These are phyloP conservation scores for Mycena rosella DNA, from an alignment of 768 basidiomycete genomes.

Conservation along the genomic window DNA sequence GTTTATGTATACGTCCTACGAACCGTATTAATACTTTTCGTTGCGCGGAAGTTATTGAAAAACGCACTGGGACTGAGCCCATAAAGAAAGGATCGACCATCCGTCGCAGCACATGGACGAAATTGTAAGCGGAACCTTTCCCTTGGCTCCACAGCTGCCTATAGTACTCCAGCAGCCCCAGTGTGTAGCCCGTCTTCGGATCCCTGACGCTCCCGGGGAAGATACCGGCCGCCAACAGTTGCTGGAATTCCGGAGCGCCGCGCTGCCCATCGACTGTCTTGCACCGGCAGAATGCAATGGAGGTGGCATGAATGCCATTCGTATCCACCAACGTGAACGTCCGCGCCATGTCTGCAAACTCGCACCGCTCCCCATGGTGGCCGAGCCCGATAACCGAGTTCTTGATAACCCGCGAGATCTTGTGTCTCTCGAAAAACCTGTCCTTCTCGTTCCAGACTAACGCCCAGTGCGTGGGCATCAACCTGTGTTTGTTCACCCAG, in stretches of 20 bases:
- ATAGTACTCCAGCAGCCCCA: conserved; percentile 21
- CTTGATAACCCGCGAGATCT: conserved; percentile 19
- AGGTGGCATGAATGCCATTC: conserved; percentile 32
- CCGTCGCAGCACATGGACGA: no score
- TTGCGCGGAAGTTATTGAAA: no score
- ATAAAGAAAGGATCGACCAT: no score
- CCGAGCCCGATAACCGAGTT: conserved; percentile 1
- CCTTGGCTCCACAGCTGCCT: conserved; percentile 16
- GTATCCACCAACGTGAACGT: conserved; percentile 26
- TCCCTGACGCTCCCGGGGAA: conserved; percentile 25
- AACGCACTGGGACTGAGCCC: no score
- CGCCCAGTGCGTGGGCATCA: conserved; percentile 25
- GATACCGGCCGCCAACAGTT: conserved; percentile 15
- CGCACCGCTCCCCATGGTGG: conserved; percentile 21
- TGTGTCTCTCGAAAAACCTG: conserved; percentile 12
- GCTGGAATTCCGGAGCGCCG: conserved; percentile 18
- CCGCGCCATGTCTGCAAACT: neutral
- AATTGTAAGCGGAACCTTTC: no score
- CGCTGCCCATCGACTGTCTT: no score
- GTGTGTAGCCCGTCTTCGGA: conserved; percentile 25
- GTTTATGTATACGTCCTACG: conserved; percentile 23
- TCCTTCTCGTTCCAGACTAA: conserved; percentile 22
- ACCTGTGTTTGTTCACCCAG: conserved; percentile 22
- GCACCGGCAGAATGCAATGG: conserved; percentile 25
- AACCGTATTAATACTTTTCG: no score